Evolutionary conservation across 208 protist species (phyloP).

Genomic region (Dictyostelium gargantuum): DNA sequence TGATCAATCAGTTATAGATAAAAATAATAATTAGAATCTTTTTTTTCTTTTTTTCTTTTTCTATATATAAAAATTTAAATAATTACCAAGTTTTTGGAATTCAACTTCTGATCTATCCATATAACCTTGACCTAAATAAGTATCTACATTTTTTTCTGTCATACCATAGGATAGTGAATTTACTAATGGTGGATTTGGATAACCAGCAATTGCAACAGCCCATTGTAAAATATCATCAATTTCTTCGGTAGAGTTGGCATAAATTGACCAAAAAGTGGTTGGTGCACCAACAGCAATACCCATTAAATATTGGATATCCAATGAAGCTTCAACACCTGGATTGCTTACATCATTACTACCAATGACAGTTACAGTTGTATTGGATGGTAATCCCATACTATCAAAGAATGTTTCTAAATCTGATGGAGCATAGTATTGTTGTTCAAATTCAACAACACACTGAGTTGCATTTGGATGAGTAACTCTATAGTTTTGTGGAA

Average conservation of each 20-base stretch:
- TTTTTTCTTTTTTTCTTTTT: no score
- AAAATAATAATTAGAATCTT: no score
- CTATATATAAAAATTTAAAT: no score
- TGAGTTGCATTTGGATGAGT: conserved; percentile 19
- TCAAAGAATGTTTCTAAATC: conserved; percentile 68
- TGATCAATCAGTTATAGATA: no score
- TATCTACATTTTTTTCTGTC: conserved; percentile 63
- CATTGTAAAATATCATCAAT: conserved; percentile 46
- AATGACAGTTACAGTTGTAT: conserved; percentile 8
- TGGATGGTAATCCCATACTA: not conserved
- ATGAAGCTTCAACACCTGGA: conserved; percentile 61
- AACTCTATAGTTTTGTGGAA: conserved; percentile 10
- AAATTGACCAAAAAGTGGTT: conserved; percentile 72
- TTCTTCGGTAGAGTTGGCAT: not conserved
- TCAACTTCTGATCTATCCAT: conserved; percentile 56
- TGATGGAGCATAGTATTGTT: conserved; percentile 64
- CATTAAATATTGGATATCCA: conserved; percentile 72
- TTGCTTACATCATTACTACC: conserved; percentile 42
- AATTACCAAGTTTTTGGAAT: conserved; percentile 66
- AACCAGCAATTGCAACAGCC: not conserved
- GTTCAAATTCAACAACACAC: conserved; percentile 61
- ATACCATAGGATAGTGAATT: conserved; percentile 70
- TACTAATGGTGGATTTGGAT: conserved; percentile 18
- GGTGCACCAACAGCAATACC: not conserved
- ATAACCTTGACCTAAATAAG: conserved; percentile 63